A percentile compares a stretch with the other conserved stretches of the same genome.
Conservation (phyloP, 2,329 filamentous ascomycete species). For the Raffaelea arxii region DNA sequence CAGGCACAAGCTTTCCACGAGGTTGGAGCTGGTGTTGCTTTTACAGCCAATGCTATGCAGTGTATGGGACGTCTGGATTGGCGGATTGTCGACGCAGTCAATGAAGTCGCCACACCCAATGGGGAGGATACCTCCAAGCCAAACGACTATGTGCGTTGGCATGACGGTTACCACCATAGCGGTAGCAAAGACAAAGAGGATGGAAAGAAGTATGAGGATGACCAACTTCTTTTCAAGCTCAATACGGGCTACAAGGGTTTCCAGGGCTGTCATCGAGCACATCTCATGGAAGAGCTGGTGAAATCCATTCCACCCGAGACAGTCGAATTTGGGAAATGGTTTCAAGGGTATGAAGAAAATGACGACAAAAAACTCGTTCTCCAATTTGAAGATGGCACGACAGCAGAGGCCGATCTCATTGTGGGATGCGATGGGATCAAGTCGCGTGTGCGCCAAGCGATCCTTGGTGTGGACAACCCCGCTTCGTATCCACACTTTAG, state of each 20-base stretch:
- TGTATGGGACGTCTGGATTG: slow-evolving; percentile 21
- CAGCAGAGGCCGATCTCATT: slow-evolving; percentile 22
- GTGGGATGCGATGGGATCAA: slow-evolving; percentile 55
- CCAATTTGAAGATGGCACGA: slow-evolving; percentile 17
- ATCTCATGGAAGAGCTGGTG: slow-evolving; percentile 18
- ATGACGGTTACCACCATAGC: slow-evolving; percentile 17
- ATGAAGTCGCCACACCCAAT: slow-evolving; percentile 18
- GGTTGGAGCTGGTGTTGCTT: slow-evolving; percentile 26
- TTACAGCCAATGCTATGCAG: slow-evolving; percentile 23
- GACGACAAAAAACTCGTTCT: slow-evolving; percentile 10
- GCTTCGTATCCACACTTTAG: slow-evolving; percentile 37
- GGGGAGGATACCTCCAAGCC: too few species aligned
- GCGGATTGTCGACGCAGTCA: slow-evolving; percentile 17
- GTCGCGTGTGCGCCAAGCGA: slow-evolving; percentile 36
- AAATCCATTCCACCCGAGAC: slow-evolving; percentile 13
- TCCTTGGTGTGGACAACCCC: slow-evolving; percentile 32
- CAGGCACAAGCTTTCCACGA: slow-evolving; percentile 22
- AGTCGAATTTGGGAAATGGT: slow-evolving; percentile 19
- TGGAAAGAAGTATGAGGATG: slow-evolving; percentile 3
- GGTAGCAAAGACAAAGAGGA: slow-evolving; percentile 5
- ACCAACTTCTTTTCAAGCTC: slow-evolving; percentile 16
- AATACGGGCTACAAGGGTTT: slow-evolving; percentile 11
- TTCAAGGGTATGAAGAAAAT: slow-evolving; percentile 12
- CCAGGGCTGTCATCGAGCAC: slow-evolving; percentile 15
- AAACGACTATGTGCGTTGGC: slow-evolving; percentile 15